A percentile compares a stretch with the other conserved stretches of the same genome.
Conservation (phyloP, 768 basidiomycete species). For the Nidularia pulvinata region DNA sequence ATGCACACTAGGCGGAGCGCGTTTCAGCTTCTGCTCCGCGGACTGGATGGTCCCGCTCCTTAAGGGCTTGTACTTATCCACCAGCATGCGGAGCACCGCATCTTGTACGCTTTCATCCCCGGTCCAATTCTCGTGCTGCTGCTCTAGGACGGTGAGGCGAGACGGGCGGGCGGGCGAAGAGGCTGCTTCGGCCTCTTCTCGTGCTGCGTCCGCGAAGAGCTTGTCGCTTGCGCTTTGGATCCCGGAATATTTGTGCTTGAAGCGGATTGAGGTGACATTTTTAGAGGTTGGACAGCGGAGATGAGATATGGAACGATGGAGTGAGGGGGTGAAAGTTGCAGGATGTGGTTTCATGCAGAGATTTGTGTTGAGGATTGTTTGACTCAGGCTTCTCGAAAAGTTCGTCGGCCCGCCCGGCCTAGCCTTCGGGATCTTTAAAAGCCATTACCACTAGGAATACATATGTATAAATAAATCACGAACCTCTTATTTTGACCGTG, state of each 20-base stretch:
- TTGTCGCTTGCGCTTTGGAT: conserved; percentile 49
- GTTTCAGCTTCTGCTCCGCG: conserved; percentile 68
- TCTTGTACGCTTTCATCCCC: conserved; percentile 74
- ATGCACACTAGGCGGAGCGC: conserved; percentile 32
- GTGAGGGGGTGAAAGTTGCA: not conserved
- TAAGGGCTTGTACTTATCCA: conserved; percentile 86
- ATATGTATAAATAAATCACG: too few relatives aligned
- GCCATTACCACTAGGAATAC: too few relatives aligned
- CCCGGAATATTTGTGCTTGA: too few relatives aligned
- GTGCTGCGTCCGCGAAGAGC: conserved; percentile 64
- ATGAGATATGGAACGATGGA: not conserved
- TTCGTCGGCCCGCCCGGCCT: too few relatives aligned
- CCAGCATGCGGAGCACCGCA: conserved; percentile 79
- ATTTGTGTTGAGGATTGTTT: not conserved
- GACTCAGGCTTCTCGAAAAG: too few relatives aligned
- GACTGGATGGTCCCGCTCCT: conserved; percentile 56
- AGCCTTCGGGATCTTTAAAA: too few relatives aligned
- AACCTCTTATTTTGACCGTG: too few relatives aligned
- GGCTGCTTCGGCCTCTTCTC: conserved; percentile 41
- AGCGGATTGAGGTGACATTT: not conserved
- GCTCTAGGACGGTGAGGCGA: conserved; percentile 24
- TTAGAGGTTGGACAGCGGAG: not conserved
- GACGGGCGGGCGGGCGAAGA: conserved; percentile 8
- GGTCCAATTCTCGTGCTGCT: conserved; percentile 68
- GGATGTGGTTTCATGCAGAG: conserved; percentile 13